Evolutionary conservation across 1,139 yeast species (phyloP).

Genomic region (Hyphopichia burtonii): DNA sequence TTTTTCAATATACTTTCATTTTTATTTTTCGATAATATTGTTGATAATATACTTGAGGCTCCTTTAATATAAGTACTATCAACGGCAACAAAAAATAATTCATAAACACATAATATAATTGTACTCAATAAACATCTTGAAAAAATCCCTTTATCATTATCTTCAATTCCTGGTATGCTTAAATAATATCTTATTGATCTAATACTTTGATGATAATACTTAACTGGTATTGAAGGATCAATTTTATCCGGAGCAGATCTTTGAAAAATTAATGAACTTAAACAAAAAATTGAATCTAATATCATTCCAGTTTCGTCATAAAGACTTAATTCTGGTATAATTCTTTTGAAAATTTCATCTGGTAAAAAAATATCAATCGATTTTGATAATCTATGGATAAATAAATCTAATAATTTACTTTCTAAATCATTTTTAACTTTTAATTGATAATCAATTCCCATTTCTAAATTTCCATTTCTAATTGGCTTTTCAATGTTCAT

Average conservation of each 20-base stretch:
- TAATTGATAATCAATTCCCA: slow-evolving; percentile 10
- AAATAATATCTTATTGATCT: slow-evolving; percentile 29
- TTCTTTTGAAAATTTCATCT: slow-evolving; percentile 26
- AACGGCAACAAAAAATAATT: slow-evolving; percentile 36
- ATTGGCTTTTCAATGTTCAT: slow-evolving; percentile 17
- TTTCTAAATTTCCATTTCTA: slow-evolving; percentile 4
- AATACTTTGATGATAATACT: slow-evolving; percentile 38
- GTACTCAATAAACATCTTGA: slow-evolving; percentile 39
- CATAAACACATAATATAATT: slow-evolving; percentile 37
- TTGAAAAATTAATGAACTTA: slow-evolving; percentile 34
- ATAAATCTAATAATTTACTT: slow-evolving; percentile 30
- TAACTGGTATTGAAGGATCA: slow-evolving; percentile 31
- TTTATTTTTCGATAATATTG: slow-evolving; percentile 23
- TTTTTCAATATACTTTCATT: slow-evolving; percentile 20
- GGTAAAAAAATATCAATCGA: slow-evolving; percentile 34
- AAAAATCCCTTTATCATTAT: slow-evolving; percentile 26
- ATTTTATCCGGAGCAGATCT: slow-evolving; percentile 26
- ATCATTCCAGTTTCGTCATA: slow-evolving; percentile 39
- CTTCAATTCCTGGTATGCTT: slow-evolving; percentile 22
- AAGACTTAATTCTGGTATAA: slow-evolving; percentile 37
- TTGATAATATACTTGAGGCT: slow-evolving; percentile 30
- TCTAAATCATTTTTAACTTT: slow-evolving; percentile 25
- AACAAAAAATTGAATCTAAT: slow-evolving; percentile 32
- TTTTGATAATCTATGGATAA: slow-evolving; percentile 27
- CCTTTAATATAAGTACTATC: slow-evolving; percentile 38